phyloP scores from a whole-genome alignment of 495 filamentous ascomycete species.

The Penicillium simplicissimum region DNA sequence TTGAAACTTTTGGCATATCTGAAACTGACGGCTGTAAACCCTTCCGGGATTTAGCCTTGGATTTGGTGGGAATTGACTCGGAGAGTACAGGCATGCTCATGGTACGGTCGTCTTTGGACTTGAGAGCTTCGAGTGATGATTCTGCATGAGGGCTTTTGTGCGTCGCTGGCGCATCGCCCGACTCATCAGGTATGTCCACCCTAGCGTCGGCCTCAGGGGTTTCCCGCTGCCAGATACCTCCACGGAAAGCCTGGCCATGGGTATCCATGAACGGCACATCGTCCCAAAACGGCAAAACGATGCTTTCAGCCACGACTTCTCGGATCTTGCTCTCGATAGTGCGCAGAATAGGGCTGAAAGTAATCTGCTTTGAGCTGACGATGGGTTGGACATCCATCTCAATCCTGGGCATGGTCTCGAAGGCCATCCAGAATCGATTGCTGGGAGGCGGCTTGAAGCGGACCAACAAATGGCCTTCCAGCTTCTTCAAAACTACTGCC shows the following conservation, averaged over 20 bases:
- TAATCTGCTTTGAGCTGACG: slow-evolving; percentile 92
- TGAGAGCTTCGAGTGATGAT: slow-evolving; percentile 32
- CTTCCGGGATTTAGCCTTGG: slow-evolving; percentile 40
- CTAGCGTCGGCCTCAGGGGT: slow-evolving; percentile 46
- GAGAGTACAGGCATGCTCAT: slow-evolving; percentile 55
- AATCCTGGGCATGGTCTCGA: slow-evolving; percentile 88
- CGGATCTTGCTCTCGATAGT: slow-evolving; percentile 93
- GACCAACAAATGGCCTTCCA: slow-evolving; percentile 82
- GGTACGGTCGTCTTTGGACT: slow-evolving; percentile 57
- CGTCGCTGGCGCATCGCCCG: slow-evolving; percentile 51
- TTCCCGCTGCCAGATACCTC: slow-evolving; percentile 83
- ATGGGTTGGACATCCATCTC: slow-evolving; percentile 92
- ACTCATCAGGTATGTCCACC: slow-evolving; percentile 57
- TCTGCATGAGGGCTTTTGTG: slow-evolving; percentile 36
- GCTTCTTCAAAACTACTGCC: slow-evolving; percentile 78
- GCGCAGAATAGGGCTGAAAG: slow-evolving; percentile 85
- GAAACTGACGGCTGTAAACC: slow-evolving; percentile 27
- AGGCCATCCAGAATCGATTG: slow-evolving; percentile 93
- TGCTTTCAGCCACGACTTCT: slow-evolving; percentile 86
- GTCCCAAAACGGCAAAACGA: slow-evolving; percentile 95
- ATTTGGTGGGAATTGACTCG: slow-evolving; percentile 27
- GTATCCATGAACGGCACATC: slow-evolving; percentile 89
- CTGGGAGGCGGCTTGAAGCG: slow-evolving; percentile 93
- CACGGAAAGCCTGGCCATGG: slow-evolving; percentile 70
- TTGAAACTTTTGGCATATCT: slow-evolving; percentile 29